phyloP scores from a whole-genome alignment of 176 grass and related monocot species.

The Sorghum bicolor region Sorghum_bicolor_NCBIv3 NC_012870.2:80215001-80215500 shows the following conservation, averaged over 20 bases:
- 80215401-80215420: not conserved
- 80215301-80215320: not conserved
- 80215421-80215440: not conserved
- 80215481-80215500: not conserved
- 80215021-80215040: not conserved
- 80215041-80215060: not conserved
- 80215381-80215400: not conserved
- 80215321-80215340: not conserved
- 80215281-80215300: not conserved
- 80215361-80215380: not conserved
- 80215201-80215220: conserved; percentile 23
- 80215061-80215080: not conserved
- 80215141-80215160: conserved; percentile 34
- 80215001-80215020: conserved; percentile 12
- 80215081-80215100: not conserved
- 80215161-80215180: conserved; percentile 20
- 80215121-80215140: not conserved
- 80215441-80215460: not conserved
- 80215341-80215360: not conserved
- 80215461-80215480: not conserved
- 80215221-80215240: not conserved
- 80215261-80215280: not conserved
- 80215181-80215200: conserved; percentile 4
- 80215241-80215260: not conserved
- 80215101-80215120: conserved; percentile 22